Conservation (phyloP, 306 rosid species). For the Herpetospermum pedunculosum region DNA sequence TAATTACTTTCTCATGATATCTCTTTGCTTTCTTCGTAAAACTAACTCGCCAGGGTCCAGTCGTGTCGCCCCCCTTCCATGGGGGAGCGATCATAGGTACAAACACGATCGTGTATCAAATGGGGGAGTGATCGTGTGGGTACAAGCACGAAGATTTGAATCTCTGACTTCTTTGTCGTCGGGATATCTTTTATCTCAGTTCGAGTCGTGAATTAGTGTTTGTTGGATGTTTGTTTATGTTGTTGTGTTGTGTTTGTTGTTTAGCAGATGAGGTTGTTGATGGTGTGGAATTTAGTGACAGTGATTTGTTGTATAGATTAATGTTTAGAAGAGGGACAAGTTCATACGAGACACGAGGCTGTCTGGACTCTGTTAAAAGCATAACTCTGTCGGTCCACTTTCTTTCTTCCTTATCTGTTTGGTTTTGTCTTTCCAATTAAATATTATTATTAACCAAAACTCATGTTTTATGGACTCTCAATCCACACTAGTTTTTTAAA, state of each 20-base stretch:
- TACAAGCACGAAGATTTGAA: too few species aligned
- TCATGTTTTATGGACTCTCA: neutral
- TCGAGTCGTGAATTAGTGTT: too few species aligned
- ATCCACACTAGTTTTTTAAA: neutral
- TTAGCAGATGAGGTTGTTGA: neutral
- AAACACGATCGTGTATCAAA: neutral
- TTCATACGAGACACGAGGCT: slow-evolving; percentile 11
- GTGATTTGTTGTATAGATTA: slow-evolving; percentile 6
- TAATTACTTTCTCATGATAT: neutral
- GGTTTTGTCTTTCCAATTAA: neutral
- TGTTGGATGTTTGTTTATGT: too few species aligned
- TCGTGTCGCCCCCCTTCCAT: too few species aligned
- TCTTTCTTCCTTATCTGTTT: neutral
- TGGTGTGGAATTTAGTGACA: slow-evolving; percentile 13
- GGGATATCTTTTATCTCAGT: too few species aligned
- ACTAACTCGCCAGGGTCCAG: too few species aligned
- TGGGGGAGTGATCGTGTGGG: neutral
- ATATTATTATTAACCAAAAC: neutral
- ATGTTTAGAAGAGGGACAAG: neutral
- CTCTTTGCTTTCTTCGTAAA: neutral
- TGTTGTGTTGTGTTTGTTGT: slow-evolving; percentile 5
- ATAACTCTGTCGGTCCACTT: neutral
- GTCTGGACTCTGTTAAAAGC: slow-evolving; percentile 11
- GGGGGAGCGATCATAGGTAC: neutral
- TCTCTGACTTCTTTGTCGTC: too few species aligned